A percentile compares a stretch with the other conserved stretches of the same genome.
phyloP scores from a whole-genome alignment of 1,284 basidiomycete genomes.

The Meira nashicola region DNA sequence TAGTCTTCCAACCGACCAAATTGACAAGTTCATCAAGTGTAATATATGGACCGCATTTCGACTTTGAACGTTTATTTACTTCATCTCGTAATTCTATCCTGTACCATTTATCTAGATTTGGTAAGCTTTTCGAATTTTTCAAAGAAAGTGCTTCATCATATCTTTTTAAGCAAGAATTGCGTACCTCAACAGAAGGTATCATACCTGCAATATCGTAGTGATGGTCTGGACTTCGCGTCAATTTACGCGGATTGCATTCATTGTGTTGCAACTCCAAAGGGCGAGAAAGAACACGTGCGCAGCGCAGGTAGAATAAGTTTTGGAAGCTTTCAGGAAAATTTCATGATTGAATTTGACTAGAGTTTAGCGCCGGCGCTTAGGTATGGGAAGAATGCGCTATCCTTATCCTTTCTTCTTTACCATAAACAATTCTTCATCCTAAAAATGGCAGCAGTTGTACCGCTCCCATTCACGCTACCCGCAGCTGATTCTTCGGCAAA shows the following conservation, averaged over 20 bases:
- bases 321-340: no score
- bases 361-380: no score
- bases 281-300: no score
- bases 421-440: neutral
- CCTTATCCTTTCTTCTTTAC: neutral
- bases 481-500: constrained; percentile 43
- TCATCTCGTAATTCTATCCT: neutral
- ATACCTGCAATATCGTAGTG: no score
- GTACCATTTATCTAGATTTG: neutral
- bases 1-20: constrained; percentile 3
- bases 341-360: no score
- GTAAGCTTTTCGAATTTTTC: neutral
- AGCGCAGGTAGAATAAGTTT: no score
- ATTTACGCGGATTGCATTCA: no score
- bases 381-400: no score
- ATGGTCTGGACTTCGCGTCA: no score
- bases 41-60: neutral
- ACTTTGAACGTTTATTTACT: neutral
- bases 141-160: neutral
- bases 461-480: constrained; percentile 43
- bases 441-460: constrained; percentile 42
- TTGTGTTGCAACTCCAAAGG: no score
- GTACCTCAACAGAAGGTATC: no score
- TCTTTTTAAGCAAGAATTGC: neutral
- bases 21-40: neutral